These are phyloP conservation scores for Trebouxia gelatinosa DNA, from an alignment of 163 green algal species.

Conservation along the genomic window DNA sequence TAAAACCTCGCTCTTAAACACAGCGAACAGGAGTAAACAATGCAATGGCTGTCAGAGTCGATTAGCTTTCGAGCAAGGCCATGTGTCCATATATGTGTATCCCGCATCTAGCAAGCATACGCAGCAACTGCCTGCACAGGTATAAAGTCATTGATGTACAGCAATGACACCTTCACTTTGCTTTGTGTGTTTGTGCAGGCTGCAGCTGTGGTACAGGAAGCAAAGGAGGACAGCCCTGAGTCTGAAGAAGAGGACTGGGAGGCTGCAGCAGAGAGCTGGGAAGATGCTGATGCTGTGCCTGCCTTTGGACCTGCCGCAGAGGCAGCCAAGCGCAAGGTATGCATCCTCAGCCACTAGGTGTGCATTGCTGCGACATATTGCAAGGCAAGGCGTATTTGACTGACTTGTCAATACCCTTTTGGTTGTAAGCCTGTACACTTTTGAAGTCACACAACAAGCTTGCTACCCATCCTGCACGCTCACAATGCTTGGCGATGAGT, in stretches of 20 bases:
- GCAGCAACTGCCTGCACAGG: too few species aligned
- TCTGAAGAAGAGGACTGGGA: constrained; percentile 22
- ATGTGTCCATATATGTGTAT: too few species aligned
- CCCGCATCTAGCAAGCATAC: too few species aligned
- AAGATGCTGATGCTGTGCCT: constrained; percentile 20
- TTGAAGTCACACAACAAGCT: background rate
- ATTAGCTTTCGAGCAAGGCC: too few species aligned
- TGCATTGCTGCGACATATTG: background rate
- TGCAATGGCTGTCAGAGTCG: too few species aligned
- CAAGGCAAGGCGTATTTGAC: background rate
- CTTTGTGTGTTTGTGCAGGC: background rate
- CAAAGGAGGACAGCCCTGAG: background rate
- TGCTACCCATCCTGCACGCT: background rate
- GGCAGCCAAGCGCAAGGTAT: constrained; percentile 36
- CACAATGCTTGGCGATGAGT: too few species aligned
- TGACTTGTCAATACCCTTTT: background rate
- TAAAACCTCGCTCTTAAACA: too few species aligned
- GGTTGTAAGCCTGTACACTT: background rate
- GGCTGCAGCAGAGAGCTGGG: constrained; percentile 12
- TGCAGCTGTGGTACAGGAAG: background rate
- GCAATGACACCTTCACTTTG: too few species aligned
- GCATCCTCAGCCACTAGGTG: background rate
- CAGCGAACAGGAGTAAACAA: too few species aligned
- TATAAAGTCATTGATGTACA: too few species aligned
- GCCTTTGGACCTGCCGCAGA: constrained; percentile 18